phyloP scores from a whole-genome alignment of 306 rosid genomes.

The Medicago lupulina region DNA sequence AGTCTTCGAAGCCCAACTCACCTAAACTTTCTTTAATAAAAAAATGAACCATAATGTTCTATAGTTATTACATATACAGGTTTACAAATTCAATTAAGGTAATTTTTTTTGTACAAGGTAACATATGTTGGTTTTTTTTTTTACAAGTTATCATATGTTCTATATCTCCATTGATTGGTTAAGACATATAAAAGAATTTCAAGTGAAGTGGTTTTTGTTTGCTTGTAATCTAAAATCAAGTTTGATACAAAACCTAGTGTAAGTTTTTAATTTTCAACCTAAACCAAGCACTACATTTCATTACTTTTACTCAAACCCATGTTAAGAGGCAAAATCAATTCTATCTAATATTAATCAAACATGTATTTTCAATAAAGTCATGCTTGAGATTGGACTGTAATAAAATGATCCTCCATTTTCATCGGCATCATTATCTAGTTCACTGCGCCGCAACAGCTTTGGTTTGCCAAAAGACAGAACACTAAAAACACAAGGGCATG shows the following conservation, averaged over 20 bases:
- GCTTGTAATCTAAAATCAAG: not conserved
- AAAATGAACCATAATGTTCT: no score
- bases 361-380: slow-evolving; percentile 4
- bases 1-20: no score
- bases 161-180: slow-evolving; percentile 22
- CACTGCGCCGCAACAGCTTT: no score
- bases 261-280: not conserved
- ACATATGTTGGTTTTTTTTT: no score
- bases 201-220: slow-evolving; percentile 1
- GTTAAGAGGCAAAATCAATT: not conserved
- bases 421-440: no score
- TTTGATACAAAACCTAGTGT: not conserved
- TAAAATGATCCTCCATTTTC: not conserved
- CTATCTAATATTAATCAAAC: not conserved
- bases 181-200: not conserved
- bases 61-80: no score
- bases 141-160: slow-evolving; percentile 52
- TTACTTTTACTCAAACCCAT: no score
- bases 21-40: no score
- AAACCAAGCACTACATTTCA: not conserved
- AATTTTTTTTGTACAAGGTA: no score
- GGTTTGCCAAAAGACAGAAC: no score
- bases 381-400: not conserved
- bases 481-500: no score
- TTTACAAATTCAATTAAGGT: no score